phyloP scores from a whole-genome alignment of 2,329 filamentous ascomycete species.

The Cladosporium oxysporum region DNA sequence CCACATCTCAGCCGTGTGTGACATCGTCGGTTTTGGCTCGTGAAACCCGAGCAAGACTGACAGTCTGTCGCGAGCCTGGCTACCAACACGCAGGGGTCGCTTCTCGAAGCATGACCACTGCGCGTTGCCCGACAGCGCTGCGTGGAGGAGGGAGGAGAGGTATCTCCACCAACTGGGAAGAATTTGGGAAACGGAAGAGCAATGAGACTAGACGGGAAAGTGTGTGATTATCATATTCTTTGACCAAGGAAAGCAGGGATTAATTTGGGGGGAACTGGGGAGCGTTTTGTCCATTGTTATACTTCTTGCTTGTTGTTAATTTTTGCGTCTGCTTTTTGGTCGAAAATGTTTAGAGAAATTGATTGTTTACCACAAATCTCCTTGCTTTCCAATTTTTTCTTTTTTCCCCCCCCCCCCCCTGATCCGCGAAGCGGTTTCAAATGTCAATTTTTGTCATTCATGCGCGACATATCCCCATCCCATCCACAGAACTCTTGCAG shows the following conservation, averaged over 20 bases:
- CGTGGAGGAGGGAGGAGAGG: not conserved
- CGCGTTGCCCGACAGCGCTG: not conserved
- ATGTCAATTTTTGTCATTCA: not conserved
- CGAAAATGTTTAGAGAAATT: not conserved
- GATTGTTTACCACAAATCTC: not conserved
- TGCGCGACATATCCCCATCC: not conserved
- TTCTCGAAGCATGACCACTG: constrained; percentile 1
- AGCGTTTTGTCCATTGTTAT: not conserved
- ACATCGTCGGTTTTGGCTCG: not conserved
- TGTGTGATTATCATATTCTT: not conserved
- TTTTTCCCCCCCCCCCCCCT: too few species aligned
- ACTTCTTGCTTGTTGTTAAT: not conserved
- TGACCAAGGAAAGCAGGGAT: not conserved
- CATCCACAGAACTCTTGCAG: too few species aligned
- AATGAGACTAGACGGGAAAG: not conserved
- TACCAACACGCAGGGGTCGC: not conserved
- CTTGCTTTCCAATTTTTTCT: too few species aligned
- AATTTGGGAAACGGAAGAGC: not conserved
- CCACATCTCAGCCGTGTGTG: not conserved
- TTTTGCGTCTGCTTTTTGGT: not conserved
- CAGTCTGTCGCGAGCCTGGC: not conserved
- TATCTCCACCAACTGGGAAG: not conserved
- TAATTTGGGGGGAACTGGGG: not conserved
- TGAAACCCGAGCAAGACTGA: not conserved
- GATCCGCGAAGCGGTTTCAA: too few species aligned